Evolutionary conservation across 2,329 filamentous ascomycete genomes (phyloP), one percentile per base, ranked within the genome.

Genomic region (Talaromyces sp.): DNA sequence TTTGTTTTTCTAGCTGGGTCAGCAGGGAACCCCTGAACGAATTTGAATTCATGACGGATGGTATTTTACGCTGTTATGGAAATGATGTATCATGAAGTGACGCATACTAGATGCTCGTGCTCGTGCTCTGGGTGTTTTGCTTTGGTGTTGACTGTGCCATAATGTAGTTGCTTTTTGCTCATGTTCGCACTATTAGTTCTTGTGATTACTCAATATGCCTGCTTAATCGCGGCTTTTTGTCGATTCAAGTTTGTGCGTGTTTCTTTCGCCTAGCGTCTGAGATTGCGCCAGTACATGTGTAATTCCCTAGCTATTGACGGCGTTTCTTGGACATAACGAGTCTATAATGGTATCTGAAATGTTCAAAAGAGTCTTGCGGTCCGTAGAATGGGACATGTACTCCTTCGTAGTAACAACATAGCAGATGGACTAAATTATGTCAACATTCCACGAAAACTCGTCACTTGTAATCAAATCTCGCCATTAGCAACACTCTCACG

Each of bases 401-500:
- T 10, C 8, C 43, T 19, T 46, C n/a, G 43, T 24, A 24, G 43
- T 24, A 21, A 21, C 19, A 46, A 5, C 24, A 46, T 43, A 4
- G 14, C 38, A 31, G 9, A 31, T 10, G 2, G 13, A 17, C 13
- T 35, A 35, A 35, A 35, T 35, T 35, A 38, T 11, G 10, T 8
- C 32, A 35, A 32, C 31, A 32, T 5, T 32, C 10, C 14, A n/a
- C 3, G n/a, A n/a, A n/a, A n/a, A n/a, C n/a, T 19, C 13, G 4
- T 46, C 43, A 3, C 43, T 13, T 13, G 11, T 1, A 13, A 31
- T n/a, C 41, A 31, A n/a, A 21, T 38, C 19, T 38, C 51, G n/a
- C 21, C 38, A 35, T 49, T 46, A 24, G 24, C 24, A 24, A 74
- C 61, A 46, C 67, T 69, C 55, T 62, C 68, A 58, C 64, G 63